phyloP scores from a whole-genome alignment of 2,329 filamentous ascomycete species.

The Aaosphaeria pasadenensis region DNA sequence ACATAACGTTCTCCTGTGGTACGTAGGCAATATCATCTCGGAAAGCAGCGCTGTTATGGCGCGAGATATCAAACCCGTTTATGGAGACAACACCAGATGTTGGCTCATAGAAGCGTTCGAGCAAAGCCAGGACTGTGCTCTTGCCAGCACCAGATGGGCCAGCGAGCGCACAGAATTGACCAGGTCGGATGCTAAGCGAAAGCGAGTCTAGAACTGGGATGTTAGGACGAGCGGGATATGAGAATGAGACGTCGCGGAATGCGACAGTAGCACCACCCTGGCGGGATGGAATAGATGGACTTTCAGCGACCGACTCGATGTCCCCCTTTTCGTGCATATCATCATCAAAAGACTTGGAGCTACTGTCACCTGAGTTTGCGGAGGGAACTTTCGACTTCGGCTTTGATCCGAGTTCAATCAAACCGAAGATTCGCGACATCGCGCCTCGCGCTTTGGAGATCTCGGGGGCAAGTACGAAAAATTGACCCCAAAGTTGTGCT shows the following conservation, averaged over 20 bases:
- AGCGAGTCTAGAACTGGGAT: slow-evolving; percentile 56
- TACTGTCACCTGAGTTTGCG: slow-evolving; percentile 41
- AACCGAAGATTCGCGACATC: slow-evolving; percentile 74
- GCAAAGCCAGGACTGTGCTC: slow-evolving; percentile 57
- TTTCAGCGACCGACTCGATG: slow-evolving; percentile 28
- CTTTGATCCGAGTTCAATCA: slow-evolving; percentile 36
- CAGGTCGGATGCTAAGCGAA: slow-evolving; percentile 55
- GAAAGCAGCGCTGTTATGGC: slow-evolving; percentile 36
- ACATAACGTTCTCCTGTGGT: slow-evolving; percentile 48
- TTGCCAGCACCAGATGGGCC: slow-evolving; percentile 67
- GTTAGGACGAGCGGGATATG: slow-evolving; percentile 63
- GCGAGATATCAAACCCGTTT: slow-evolving; percentile 49
- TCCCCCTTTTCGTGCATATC: slow-evolving; percentile 52
- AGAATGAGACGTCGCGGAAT: slow-evolving; percentile 61
- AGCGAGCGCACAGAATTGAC: slow-evolving; percentile 63
- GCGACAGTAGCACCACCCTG: slow-evolving; percentile 42
- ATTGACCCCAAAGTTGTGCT: slow-evolving; percentile 69
- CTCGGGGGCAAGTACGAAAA: slow-evolving; percentile 73
- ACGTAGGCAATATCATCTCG: slow-evolving; percentile 47
- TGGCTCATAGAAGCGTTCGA: slow-evolving; percentile 56
- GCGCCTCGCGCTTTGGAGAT: slow-evolving; percentile 65
- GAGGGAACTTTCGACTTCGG: not conserved
- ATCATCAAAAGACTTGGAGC: slow-evolving; percentile 83
- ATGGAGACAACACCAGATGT: slow-evolving; percentile 51
- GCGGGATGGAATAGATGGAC: slow-evolving; percentile 60